Evolutionary conservation across 345 rosid genomes (phyloP).

Genomic region (Gossypium turneri): DNA sequence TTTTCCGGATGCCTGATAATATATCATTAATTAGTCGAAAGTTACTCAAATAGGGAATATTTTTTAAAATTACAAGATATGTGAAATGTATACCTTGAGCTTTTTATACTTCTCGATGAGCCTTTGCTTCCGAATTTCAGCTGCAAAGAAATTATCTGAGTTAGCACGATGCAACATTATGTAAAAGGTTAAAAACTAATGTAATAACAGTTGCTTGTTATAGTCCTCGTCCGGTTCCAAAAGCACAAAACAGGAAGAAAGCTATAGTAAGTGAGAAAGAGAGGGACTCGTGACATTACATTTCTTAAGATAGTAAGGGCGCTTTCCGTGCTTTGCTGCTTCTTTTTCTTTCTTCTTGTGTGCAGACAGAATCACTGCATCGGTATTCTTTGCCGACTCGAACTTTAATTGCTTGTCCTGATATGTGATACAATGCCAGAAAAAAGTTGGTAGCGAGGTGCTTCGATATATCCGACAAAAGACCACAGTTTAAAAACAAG

Average conservation of each 20-base stretch:
- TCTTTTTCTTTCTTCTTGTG: constrained; percentile 88
- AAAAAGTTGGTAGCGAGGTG: not conserved
- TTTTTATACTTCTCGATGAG: constrained; percentile 65
- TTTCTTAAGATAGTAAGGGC: constrained; percentile 79
- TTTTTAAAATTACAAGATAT: not conserved
- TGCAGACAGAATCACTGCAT: constrained; percentile 53
- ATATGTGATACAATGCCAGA: not conserved
- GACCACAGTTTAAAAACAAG: not conserved
- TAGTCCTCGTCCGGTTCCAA: not conserved
- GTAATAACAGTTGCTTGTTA: not conserved
- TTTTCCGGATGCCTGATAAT: constrained; percentile 67
- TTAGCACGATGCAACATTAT: constrained; percentile 15
- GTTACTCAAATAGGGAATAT: not conserved
- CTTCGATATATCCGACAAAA: not conserved
- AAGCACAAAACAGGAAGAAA: not conserved
- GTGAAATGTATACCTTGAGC: constrained; percentile 55
- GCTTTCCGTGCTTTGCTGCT: constrained; percentile 82
- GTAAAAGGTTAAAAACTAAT: not conserved
- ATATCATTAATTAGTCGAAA: constrained; percentile 11
- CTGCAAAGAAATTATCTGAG: constrained; percentile 40
- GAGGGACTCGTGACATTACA: constrained; percentile 31
- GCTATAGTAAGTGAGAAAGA: not conserved
- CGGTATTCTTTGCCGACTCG: constrained; percentile 55
- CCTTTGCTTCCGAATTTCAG: constrained; percentile 69
- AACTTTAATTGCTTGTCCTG: constrained; percentile 75